Conservation (phyloP, 2,329 filamentous ascomycete species). For the Pseudofabraea citricarpa region DNA sequence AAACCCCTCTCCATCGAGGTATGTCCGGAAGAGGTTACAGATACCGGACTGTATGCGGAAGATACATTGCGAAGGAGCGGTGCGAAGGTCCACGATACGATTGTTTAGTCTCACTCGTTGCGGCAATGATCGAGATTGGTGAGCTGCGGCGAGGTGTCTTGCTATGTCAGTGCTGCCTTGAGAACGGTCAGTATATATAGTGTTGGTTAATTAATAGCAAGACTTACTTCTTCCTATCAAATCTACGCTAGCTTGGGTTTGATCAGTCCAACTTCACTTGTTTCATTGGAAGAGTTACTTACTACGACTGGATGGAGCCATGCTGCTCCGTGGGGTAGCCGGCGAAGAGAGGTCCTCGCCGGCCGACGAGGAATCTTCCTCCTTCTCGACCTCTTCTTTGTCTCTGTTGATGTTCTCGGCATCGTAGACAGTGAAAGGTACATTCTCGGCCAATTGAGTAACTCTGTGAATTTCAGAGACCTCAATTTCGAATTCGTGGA, state of each 20-base stretch:
- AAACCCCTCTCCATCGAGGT: constrained; percentile 72
- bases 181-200: too few species aligned
- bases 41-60: constrained; percentile 83
- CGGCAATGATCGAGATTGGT: constrained; percentile 20
- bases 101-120: constrained; percentile 63
- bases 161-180: constrained; percentile 18
- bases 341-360: constrained; percentile 1
- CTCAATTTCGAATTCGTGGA: constrained; percentile 71
- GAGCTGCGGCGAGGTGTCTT: constrained; percentile 4
- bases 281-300: too few species aligned
- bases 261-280: too few species aligned
- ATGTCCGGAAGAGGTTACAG: constrained; percentile 71
- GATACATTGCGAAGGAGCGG: constrained; percentile 80
- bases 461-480: constrained; percentile 63
- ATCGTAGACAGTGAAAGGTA: constrained; percentile 67
- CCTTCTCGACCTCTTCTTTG: constrained; percentile 50
- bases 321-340: not conserved
- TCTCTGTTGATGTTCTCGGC: constrained; percentile 55
- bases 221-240: constrained; percentile 9
- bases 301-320: not conserved
- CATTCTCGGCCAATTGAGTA: constrained; percentile 52
- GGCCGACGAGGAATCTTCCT: constrained; percentile 30
- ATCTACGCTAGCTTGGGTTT: not conserved
- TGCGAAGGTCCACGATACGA: constrained; percentile 78
- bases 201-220: too few species aligned